phyloP scores from a whole-genome alignment of 2,329 filamentous ascomycete species.

The Colletotrichum navitas region DNA sequence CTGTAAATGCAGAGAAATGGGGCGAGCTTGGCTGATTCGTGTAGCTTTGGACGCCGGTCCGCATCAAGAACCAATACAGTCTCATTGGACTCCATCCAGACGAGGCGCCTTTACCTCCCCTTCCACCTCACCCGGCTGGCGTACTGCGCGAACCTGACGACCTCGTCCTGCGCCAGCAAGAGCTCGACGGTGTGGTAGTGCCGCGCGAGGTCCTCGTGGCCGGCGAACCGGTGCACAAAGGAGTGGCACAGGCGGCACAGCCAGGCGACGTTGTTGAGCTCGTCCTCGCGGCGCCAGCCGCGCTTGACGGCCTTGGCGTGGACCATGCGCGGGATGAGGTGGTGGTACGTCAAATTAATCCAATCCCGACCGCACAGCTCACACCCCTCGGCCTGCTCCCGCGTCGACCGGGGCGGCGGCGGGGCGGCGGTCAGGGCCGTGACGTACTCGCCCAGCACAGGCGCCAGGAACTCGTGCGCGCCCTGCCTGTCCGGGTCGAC shows the following conservation, averaged over 20 bases:
- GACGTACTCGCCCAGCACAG: slow-evolving; percentile 74
- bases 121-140: slow-evolving; percentile 82
- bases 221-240: slow-evolving; percentile 81
- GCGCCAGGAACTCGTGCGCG: slow-evolving; percentile 68
- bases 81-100: not conserved
- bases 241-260: slow-evolving; percentile 86
- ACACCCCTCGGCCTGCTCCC: slow-evolving; percentile 67
- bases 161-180: slow-evolving; percentile 77
- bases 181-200: slow-evolving; percentile 80
- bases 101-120: slow-evolving; percentile 47
- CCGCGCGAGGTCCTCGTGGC: slow-evolving; percentile 82
- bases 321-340: slow-evolving; percentile 83
- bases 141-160: slow-evolving; percentile 79
- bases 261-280: slow-evolving; percentile 86
- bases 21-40: not conserved
- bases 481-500: slow-evolving; percentile 57
- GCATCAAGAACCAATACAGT: not conserved
- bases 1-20: not conserved
- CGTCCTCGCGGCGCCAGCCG: slow-evolving; percentile 82
- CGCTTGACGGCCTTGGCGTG: slow-evolving; percentile 82
- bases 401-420: slow-evolving; percentile 71
- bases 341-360: slow-evolving; percentile 85
- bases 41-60: not conserved
- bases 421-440: slow-evolving; percentile 69
- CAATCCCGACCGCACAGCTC: slow-evolving; percentile 83